Evolutionary conservation across 352 stramenopile genomes (phyloP), one percentile per base, ranked within the genome.

Genomic region (Hyaloperonospora arabidopsidis): DNA sequence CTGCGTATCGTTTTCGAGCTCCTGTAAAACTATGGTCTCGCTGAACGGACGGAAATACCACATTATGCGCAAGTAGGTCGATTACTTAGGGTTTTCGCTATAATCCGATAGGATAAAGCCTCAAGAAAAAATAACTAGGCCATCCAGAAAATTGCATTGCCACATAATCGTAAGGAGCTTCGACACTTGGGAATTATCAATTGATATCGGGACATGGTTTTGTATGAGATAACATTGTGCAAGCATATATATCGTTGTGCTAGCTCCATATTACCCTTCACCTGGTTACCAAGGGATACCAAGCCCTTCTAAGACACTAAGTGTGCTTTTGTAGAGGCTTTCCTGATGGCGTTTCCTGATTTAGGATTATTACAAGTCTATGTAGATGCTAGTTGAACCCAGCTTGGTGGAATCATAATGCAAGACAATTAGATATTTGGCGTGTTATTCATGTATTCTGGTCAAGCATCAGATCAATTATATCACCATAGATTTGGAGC

Each of bases 101-200:
- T 29, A 3, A 7, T 3, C 25, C 25, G 25, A 29, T 29, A 7
- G 25, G 3, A 47, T 54, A 32, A 29, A 58, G 22, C 52, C 52
- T 17, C 52, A 58, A 22, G 22, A 12, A 14, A 56, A 57, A 51
- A 52, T n/a, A 12, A 39, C 1, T 17, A 57, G 15, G 51, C 51
- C 1, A 57, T 57, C 1, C 43, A 57, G n/a, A 29, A 57, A 10
- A 57, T 51, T 21, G 51, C 51, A n/a, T 28, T 50, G 12, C 41
- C 41, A 15, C 5, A 15, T 1, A 49, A 46, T 29, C 49, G 45
- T 15, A 23, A 34, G 3, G 44, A 59, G 22, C 21, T 57, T 1
- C 28, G 52, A 1, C 4, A 32, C 15, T 14, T 59, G 0, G 41
- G 44, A 0, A 59, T 59, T 32, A 8, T 52, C 14, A 22, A 44